Base-by-base conservation (phyloP, 768 basidiomycete species). In the Porphyrellus cyaneotinctus region DNA sequence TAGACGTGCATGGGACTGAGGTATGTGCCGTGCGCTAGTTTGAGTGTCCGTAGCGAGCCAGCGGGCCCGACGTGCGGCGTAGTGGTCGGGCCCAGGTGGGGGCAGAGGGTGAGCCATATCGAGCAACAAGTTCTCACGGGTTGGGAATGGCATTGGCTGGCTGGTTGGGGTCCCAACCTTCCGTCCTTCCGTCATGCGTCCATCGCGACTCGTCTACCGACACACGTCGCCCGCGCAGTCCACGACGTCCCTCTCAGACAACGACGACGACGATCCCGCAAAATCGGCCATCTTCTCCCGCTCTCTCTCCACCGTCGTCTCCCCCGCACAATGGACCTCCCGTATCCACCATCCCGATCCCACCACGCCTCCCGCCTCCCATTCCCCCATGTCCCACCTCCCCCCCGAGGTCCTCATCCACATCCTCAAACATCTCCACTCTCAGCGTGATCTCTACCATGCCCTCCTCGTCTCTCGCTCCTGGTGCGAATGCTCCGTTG, bases 401-500 rank as follows among this genome's bases (percentile, higher is more conserved):
- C 95, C 95, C 9, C 88, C 90, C 52, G 95, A 98, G 70, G 80
- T 98, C 36, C 84, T 97, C 64, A 89, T 97, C 15, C 87, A 95
- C 66, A 88, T 97, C 64, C 80, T 99, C 60, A 89, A 87, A 58
- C 83, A 93, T 61, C 77, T 99, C 13, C 81, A 87, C 59, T 77
- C 82, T 0, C 74, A 85, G 28, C 77, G 79, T 53, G 90, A 95
- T 69, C 78, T 97, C 43, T 81, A 87, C 57, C 75, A 77, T 58
- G 78, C 82, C 36, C 78, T 95, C 54, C 83, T 87, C 51, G 94
- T 97, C 24, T 93, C 85, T 18, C 84, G 91, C 52, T 79, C 83
- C 24, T 99, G 95, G 94, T 97, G 93, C 77, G 88, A 95, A 66
- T 97, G 93, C 70, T 85, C 92, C 28, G 93, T 95, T 38, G 91